A percentile compares a stretch with the other conserved stretches of the same genome.
phyloP scores from a whole-genome alignment of 768 basidiomycete genomes.

The Cystofilobasidium macerans region DNA sequence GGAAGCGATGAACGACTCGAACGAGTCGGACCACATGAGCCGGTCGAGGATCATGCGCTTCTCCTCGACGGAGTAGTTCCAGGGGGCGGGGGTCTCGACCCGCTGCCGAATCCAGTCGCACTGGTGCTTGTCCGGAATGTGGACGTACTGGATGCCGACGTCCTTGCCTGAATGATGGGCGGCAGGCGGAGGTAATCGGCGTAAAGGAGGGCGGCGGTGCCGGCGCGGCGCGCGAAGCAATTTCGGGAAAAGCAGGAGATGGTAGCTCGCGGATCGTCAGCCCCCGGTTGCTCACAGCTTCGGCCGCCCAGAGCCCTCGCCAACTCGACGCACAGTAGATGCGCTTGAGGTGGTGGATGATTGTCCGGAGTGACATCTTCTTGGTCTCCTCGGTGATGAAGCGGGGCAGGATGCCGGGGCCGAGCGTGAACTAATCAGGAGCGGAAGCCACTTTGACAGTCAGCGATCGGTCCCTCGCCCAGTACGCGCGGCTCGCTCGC shows the following conservation, averaged over 20 bases:
- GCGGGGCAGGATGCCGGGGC: conserved; percentile 90
- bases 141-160: conserved; percentile 43
- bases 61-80: conserved; percentile 96
- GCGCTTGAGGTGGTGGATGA: conserved; percentile 76
- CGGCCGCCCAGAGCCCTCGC: background rate
- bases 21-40: conserved; percentile 99
- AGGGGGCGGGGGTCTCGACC: conserved; percentile 86
- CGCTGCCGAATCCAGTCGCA: conserved; percentile 99
- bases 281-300: too few species aligned
- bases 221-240: too few species aligned
- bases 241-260: background rate
- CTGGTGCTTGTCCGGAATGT: conserved; percentile 96
- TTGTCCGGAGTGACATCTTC: conserved; percentile 79
- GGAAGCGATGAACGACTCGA: conserved; percentile 95
- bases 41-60: conserved; percentile 98
- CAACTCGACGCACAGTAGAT: conserved; percentile 69
- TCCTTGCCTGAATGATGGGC: conserved; percentile 54
- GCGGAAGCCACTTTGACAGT: too few species aligned
- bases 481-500: too few species aligned
- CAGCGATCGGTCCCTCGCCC: too few species aligned
- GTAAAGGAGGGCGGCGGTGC: too few species aligned
- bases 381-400: conserved; percentile 77
- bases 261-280: too few species aligned
- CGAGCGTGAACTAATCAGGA: conserved; percentile 77
- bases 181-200: background rate